Base-by-base conservation (phyloP, 805 yeast genomes). In the Nakazawaea pomicola region DNA sequence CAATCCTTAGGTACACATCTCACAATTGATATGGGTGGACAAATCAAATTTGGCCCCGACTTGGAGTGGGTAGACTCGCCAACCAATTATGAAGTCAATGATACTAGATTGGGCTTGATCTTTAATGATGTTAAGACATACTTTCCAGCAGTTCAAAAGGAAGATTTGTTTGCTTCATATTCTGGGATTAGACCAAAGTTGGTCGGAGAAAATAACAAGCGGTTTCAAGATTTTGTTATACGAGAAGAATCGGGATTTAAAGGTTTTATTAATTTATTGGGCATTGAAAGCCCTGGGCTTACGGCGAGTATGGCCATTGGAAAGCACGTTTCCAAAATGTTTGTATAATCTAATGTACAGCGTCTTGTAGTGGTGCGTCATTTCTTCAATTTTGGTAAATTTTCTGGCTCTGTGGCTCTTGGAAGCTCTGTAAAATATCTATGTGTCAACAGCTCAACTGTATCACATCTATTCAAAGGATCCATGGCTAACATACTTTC, bases 211-310 rank as follows among this genome's bases (percentile, higher is more conserved):
- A 70, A 63, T 4, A 57, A 56, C 8, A 55, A 58, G 18, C 58
- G 56, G 30, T 84, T 85, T 58, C 77, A 78, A 33, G 96, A 90
- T 55, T 89, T 88, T 56, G 62, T 78, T 17, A 83, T 89, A 24
- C 60, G 76, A 40, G 76, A 83, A 52, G 93, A 85, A 49, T 72
- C 68, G 1, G 89, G 80, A 0, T 78, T 71, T 51, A 81, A 80
- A 2, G 95, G 95, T 1, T 89, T 87, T 52, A 72, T 88, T 21
- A 89, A 86, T 49, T 64, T 86, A 40, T 53, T 88, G 32, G 95
- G 91, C 1, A 88, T 89, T 11, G 97, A 89, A 56, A 83, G 93
- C 52, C 97, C 97, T 0, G 96, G 96, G 0, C 65, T 89, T 44
- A 89, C 97, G 2, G 62, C 93, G 0, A 67, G 89, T 3, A 65